phyloP scores from a whole-genome alignment of 495 filamentous ascomycete genomes.

The Lasiosphaeria ovina region DNA sequence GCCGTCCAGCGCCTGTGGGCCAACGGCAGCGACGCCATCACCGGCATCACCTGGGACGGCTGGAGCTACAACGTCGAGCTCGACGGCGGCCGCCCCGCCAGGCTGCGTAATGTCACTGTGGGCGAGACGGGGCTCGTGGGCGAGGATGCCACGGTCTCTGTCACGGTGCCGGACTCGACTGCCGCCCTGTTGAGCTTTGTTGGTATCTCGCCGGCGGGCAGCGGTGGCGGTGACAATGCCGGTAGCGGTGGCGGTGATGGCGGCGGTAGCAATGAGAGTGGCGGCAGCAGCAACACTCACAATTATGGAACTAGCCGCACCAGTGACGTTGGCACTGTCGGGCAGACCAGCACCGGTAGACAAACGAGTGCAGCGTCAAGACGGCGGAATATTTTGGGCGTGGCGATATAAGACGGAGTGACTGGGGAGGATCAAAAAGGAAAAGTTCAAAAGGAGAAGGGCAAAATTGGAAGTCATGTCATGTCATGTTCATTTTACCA shows the following conservation, averaged over 20 bases:
- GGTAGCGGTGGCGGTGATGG: background rate
- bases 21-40: slow-evolving; percentile 63
- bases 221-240: background rate
- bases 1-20: slow-evolving; percentile 52
- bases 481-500: too few relatives aligned
- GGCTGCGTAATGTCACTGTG: slow-evolving; percentile 55
- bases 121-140: slow-evolving; percentile 49
- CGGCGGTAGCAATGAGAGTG: too few relatives aligned
- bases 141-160: slow-evolving; percentile 41
- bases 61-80: slow-evolving; percentile 64
- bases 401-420: too few relatives aligned
- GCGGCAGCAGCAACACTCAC: too few relatives aligned
- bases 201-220: background rate
- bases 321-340: too few relatives aligned
- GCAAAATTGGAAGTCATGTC: too few relatives aligned
- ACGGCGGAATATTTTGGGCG: too few relatives aligned
- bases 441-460: too few relatives aligned
- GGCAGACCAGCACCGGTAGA: too few relatives aligned
- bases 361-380: too few relatives aligned
- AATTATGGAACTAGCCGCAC: too few relatives aligned
- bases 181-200: slow-evolving; percentile 49
- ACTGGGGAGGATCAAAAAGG: too few relatives aligned
- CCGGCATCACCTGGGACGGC: slow-evolving; percentile 61
- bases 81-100: slow-evolving; percentile 52
- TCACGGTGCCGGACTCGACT: slow-evolving; percentile 51